Evolutionary conservation across 495 filamentous ascomycete species (phyloP), one percentile per base, ranked within the genome.

Genomic region (Neurospora terricola): DNA sequence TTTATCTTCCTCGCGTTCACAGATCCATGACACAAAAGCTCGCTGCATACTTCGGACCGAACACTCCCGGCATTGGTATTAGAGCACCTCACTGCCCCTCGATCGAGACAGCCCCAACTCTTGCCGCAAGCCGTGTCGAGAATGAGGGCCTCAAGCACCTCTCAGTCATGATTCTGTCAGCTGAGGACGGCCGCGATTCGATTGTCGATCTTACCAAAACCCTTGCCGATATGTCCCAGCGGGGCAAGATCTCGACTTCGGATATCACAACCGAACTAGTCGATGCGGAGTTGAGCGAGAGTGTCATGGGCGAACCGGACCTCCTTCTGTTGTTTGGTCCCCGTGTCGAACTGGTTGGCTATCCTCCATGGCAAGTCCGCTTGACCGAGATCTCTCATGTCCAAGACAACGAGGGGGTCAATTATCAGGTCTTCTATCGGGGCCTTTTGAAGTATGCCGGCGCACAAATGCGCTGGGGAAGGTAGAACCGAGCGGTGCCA

Each of bases 131-230:
- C 54, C 71, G 75, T 36, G 73, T 72, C 16, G 75, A 77, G 42
- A 74, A 71, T 38, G 70, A 74, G 9, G 77, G 74, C 62, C 69
- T 73, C 37, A 73, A 76, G 38, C 87, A 91, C 71, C 81, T 99
- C 5, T 90, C 89, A 7, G 83, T 97, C n/a, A 85, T 97, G n/a
- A 89, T 99, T 38, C 86, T 99, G 48, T 95, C 93, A 38, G 88
- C 91, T 30, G 91, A 93, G 43, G 96, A 98, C 78, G 94, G 95
- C 39, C 91, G 94, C 43, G 92, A 96, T 77, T 97, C 95, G 11
- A 86, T 99, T 71, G 94, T 98, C 11, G 96, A 98, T 81, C 87
- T 99, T 36, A 98, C 96, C 59, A 96, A 94, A 78, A 98, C 96
- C 4, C 86, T 99, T 10, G 88, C 94, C 7, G 93, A 97, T 76